Evolutionary conservation across 768 basidiomycete genomes (phyloP).

Genomic region (Hydnum rufescens): DNA sequence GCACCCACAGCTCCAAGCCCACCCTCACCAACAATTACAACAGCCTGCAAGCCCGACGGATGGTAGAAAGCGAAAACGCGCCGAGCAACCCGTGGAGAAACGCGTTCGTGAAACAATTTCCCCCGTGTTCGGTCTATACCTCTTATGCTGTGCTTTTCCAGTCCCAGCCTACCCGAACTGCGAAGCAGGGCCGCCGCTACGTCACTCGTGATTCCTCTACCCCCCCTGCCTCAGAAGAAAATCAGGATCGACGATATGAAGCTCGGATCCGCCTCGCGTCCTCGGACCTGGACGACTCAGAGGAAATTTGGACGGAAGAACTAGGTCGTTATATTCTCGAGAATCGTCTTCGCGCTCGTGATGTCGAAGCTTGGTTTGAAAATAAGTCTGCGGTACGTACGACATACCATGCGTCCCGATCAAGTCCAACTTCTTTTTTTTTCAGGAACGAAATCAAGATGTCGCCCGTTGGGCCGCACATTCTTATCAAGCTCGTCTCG

Average conservation of each 20-base stretch:
- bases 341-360: conserved; percentile 51
- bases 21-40: neutral
- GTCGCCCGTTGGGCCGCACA: neutral
- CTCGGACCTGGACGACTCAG: conserved; percentile 67
- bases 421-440: neutral
- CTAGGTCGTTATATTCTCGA: conserved; percentile 49
- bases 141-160: neutral
- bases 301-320: conserved; percentile 55
- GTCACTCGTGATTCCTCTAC: neutral
- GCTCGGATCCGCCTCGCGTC: conserved; percentile 19
- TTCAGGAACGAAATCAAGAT: neutral
- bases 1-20: neutral
- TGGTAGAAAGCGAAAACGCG: neutral
- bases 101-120: neutral
- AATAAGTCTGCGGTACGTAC: conserved; percentile 39
- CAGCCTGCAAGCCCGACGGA: neutral
- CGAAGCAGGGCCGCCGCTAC: neutral
- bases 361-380: conserved; percentile 58
- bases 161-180: neutral
- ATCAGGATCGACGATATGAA: neutral
- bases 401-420: neutral
- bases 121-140: neutral
- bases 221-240: neutral
- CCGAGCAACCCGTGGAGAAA: neutral
- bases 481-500: conserved; percentile 4